Evolutionary conservation across 345 rosid species (phyloP).

Genomic region (Camelina sativa): DNA sequence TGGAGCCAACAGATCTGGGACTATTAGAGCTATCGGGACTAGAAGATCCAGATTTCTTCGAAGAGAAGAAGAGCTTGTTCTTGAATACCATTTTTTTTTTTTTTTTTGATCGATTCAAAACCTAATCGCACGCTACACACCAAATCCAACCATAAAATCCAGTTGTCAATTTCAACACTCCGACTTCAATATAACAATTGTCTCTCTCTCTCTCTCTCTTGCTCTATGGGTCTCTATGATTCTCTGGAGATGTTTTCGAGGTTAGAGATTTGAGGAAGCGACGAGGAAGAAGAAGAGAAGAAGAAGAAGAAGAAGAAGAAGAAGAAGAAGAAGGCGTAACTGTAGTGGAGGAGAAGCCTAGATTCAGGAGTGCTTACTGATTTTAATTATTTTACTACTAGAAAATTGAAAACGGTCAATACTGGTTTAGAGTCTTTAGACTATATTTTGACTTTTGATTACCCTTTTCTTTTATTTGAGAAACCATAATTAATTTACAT

Average conservation of each 20-base stretch:
- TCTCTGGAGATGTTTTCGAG: constrained; percentile 28
- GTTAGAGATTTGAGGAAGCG: constrained; percentile 30
- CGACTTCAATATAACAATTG: constrained; percentile 38
- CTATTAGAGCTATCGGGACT: constrained; percentile 89
- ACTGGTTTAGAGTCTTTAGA: constrained; percentile 3
- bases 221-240: not conserved
- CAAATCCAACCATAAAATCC: constrained; percentile 12
- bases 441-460: constrained; percentile 32
- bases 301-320: constrained; percentile 37
- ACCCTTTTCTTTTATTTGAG: not conserved
- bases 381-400: not conserved
- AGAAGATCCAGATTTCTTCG: constrained; percentile 87
- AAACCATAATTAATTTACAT: not conserved
- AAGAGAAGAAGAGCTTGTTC: constrained; percentile 91
- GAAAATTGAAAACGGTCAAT: constrained; percentile 33
- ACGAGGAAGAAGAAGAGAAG: constrained; percentile 40
- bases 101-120: not conserved
- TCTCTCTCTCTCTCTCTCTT: not conserved
- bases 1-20: constrained; percentile 85
- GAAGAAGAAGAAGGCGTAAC: constrained; percentile 38
- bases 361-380: constrained; percentile 17
- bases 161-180: constrained; percentile 22
- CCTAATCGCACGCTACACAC: constrained; percentile 29
- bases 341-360: constrained; percentile 36
- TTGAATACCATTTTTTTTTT: constrained; percentile 65